A percentile compares a stretch with the other conserved stretches of the same genome.
phyloP scores from a whole-genome alignment of 257 asterid genomes.

The Haberlea rhodopensis region DNA sequence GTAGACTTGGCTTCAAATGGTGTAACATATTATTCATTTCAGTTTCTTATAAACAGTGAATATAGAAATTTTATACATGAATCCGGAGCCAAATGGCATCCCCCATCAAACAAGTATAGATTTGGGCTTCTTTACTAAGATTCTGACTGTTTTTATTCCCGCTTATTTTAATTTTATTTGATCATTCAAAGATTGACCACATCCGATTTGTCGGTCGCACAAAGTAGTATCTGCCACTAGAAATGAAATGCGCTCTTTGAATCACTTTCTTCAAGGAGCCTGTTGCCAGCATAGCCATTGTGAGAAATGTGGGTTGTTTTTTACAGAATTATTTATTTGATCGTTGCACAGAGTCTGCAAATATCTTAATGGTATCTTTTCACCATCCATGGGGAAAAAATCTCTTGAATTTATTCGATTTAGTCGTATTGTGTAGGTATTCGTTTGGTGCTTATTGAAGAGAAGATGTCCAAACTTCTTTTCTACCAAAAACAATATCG shows the following conservation, averaged over 20 bases:
- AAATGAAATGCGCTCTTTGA: constrained; percentile 76
- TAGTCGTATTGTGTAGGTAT: constrained; percentile 53
- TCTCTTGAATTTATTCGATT: no score
- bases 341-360: not conserved
- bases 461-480: constrained; percentile 78
- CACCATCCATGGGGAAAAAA: not conserved
- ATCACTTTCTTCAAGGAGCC: constrained; percentile 64
- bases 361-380: not conserved
- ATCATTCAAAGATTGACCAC: constrained; percentile 34
- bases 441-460: constrained; percentile 52
- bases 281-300: constrained; percentile 98
- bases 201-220: constrained; percentile 35
- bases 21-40: not conserved
- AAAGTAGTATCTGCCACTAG: constrained; percentile 46
- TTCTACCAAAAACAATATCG: constrained; percentile 59
- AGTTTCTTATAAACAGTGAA: not conserved
- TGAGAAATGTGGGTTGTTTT: constrained; percentile 66
- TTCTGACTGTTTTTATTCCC: no score
- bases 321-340: constrained; percentile 11
- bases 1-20: not conserved
- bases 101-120: no score
- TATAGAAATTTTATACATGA: not conserved
- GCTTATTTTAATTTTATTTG: no score
- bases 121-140: no score
- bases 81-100: not conserved